Evolutionary conservation across 2,329 filamentous ascomycete species (phyloP), one percentile per base, ranked within the genome.

Genomic region (Talaromyces sp.): DNA sequence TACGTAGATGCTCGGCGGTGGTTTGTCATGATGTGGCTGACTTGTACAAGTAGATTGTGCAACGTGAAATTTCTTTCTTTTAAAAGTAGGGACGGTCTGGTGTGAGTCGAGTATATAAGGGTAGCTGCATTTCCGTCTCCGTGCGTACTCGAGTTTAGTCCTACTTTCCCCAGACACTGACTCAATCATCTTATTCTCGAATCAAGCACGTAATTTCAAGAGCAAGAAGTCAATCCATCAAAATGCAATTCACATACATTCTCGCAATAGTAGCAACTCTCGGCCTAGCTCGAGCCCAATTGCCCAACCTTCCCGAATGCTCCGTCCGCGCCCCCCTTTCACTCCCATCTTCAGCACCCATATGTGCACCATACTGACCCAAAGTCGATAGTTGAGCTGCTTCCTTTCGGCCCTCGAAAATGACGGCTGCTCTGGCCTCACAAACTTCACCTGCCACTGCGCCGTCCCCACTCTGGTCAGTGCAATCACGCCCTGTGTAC

Each of bases 401-500:
- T 82, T 84, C 72, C 47, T 82, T 63, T 67, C 60, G 14, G 75
- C 79, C 43, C 74, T 84, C 47, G 65, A 64, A 62, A 68, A 52
- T 35, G 81, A 83, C 68, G 82, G 81, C 66, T 84, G 82, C 76
- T 68, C 73, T n/a, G 16, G 64, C 14, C 70, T 83, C 39, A 77
- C 75, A 66, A 82, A 84, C 75, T 84, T 83, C 71, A 77, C 76
- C 41, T 83, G 81, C 72, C 81, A 83, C 73, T 83, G 82, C 75
- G 70, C 78, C 70, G 79, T 82, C 72, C 73, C 80, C 48, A 70
- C 75, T 41, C 77, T 84, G 52, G 71, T 82, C 56, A 62, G 68
- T 50, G 63, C 71, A 52, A 76, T 83, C 65, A 77, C 77, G 64
- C 82, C 82, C 50, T 84, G 82, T 66, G 81, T 84, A 33, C 62